phyloP scores from a whole-genome alignment of 495 filamentous ascomycete species.

The Neurospora sp. region DNA sequence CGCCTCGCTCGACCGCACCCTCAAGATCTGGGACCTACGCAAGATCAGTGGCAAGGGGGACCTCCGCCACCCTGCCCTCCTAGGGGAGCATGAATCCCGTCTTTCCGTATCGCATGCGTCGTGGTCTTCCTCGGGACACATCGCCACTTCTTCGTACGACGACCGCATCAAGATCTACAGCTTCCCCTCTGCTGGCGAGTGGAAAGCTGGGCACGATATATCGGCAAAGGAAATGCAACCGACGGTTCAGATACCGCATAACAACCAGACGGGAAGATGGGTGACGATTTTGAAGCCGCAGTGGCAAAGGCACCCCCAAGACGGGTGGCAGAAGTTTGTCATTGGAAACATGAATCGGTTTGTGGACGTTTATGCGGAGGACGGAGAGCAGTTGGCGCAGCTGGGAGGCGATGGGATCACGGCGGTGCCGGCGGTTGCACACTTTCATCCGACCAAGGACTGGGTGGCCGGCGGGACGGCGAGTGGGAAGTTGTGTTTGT shows the following conservation, averaged over 20 bases:
- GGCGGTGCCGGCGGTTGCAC: slow-evolving; percentile 85
- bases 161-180: slow-evolving; percentile 89
- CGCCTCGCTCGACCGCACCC: slow-evolving; percentile 76
- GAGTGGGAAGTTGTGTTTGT: slow-evolving; percentile 86
- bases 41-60: slow-evolving; percentile 55
- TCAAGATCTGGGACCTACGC: slow-evolving; percentile 88
- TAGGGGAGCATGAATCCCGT: slow-evolving; percentile 72
- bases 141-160: slow-evolving; percentile 90
- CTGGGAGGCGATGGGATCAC: slow-evolving; percentile 81
- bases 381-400: slow-evolving; percentile 84
- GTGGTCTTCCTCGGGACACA: slow-evolving; percentile 69
- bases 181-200: slow-evolving; percentile 53
- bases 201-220: slow-evolving; percentile 52
- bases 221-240: slow-evolving; percentile 57
- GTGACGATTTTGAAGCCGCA: slow-evolving; percentile 76
- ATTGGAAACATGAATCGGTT: slow-evolving; percentile 98
- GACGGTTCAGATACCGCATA: slow-evolving; percentile 61
- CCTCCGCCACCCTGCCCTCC: slow-evolving; percentile 44
- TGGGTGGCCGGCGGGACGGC: slow-evolving; percentile 91
- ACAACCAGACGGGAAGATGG: slow-evolving; percentile 87
- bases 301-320: slow-evolving; percentile 73
- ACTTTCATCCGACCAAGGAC: slow-evolving; percentile 77
- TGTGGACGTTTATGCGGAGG: slow-evolving; percentile 73
- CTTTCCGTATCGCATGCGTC: slow-evolving; percentile 86
- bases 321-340: slow-evolving; percentile 72